phyloP scores from a whole-genome alignment of 768 basidiomycete species.

The Podaxis sp. region DNA sequence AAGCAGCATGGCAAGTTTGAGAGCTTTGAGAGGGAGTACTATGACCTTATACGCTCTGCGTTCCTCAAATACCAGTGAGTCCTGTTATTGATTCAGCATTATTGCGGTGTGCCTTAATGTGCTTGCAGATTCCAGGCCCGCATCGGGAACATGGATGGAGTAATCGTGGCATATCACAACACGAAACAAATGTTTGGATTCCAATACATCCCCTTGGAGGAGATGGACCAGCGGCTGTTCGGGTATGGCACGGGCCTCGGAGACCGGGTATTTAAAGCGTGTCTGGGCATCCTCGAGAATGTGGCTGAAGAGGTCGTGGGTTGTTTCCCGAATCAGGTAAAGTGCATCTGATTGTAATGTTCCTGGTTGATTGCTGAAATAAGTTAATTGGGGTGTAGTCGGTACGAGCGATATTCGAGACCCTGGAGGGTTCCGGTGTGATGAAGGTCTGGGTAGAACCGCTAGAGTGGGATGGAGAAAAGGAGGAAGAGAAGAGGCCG shows the following conservation, averaged over 20 bases:
- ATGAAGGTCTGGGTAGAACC: constrained; percentile 74
- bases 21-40: constrained; percentile 93
- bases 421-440: constrained; percentile 36
- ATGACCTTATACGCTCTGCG: constrained; percentile 90
- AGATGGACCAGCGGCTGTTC: constrained; percentile 85
- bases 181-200: constrained; percentile 88
- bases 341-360: constrained; percentile 19
- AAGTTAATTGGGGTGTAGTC: constrained; percentile 34
- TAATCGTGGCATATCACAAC: constrained; percentile 87
- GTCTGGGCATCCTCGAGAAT: constrained; percentile 67
- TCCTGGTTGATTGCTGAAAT: constrained; percentile 2
- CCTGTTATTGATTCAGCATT: background rate
- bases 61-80: constrained; percentile 89
- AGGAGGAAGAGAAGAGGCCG: constrained; percentile 38
- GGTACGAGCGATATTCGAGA: constrained; percentile 63
- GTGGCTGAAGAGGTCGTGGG: constrained; percentile 56
- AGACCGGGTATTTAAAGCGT: constrained; percentile 72
- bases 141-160: constrained; percentile 97
- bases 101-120: background rate
- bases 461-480: constrained; percentile 39
- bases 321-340: constrained; percentile 67
- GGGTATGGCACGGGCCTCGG: constrained; percentile 59
- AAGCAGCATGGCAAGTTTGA: constrained; percentile 59
- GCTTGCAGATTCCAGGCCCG: constrained; percentile 83
- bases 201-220: constrained; percentile 84